phyloP scores from a whole-genome alignment of 805 yeast genomes.

The Suhomyces sp. region DNA sequence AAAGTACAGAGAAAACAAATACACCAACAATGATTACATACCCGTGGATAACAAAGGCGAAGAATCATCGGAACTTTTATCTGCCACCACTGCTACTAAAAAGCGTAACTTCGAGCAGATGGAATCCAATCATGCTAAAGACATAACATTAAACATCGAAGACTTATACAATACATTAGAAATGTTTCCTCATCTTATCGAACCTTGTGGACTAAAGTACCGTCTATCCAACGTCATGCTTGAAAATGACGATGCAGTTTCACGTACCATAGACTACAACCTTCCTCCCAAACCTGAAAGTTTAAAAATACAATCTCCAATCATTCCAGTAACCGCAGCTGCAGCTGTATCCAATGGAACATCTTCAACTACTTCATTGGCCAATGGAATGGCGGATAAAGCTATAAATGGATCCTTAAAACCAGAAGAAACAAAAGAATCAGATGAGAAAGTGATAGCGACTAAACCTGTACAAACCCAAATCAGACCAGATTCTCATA shows the following conservation, averaged over 20 bases:
- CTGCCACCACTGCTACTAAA: conserved; percentile 8
- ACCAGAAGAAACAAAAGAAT: conserved; percentile 7
- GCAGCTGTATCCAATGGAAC: conserved; percentile 2
- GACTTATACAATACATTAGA: conserved; percentile 66
- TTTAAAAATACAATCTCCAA: conserved; percentile 16
- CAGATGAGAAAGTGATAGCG: conserved; percentile 1
- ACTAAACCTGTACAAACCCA: conserved; percentile 5
- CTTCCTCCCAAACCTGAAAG: conserved; percentile 29
- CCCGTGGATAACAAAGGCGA: conserved; percentile 15
- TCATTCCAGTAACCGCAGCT: conserved; percentile 6
- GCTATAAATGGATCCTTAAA: conserved; percentile 2
- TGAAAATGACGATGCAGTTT: conserved; percentile 13
- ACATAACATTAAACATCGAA: conserved; percentile 56
- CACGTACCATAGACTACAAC: conserved; percentile 21
- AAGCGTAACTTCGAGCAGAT: conserved; percentile 21
- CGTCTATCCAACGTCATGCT: conserved; percentile 43
- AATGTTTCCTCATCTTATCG: conserved; percentile 65
- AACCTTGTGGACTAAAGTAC: conserved; percentile 61
- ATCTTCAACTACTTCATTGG: neutral
- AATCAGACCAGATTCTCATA: conserved; percentile 30
- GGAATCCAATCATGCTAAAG: conserved; percentile 12
- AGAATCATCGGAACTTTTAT: conserved; percentile 15
- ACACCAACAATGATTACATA: conserved; percentile 37
- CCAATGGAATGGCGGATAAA: neutral
- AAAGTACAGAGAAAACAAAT: conserved; percentile 54